Percentiles rank a stretch among this genome's conserved stretches.
Evolutionary conservation across 495 filamentous ascomycete genomes (phyloP).

Genomic region (Daldinia decipiens): DNA sequence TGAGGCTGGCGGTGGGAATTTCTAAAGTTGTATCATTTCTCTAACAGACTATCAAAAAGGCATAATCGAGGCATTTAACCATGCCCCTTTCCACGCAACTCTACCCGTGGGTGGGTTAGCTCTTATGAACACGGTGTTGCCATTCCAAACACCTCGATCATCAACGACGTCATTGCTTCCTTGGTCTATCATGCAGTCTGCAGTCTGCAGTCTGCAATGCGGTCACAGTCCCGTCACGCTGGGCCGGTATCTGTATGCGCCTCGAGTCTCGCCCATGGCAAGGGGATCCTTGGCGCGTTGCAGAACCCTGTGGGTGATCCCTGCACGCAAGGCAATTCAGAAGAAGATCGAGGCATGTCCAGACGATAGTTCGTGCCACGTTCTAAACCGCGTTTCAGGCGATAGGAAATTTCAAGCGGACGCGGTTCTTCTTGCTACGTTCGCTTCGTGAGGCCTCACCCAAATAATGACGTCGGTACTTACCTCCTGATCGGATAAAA

Average conservation of each 20-base stretch:
- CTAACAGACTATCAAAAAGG: background rate
- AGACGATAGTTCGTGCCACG: conserved; percentile 30
- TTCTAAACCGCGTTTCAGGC: conserved; percentile 36
- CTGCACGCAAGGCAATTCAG: conserved; percentile 23
- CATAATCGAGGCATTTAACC: conserved; percentile 16
- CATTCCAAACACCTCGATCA: conserved; percentile 17
- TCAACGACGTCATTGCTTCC: conserved; percentile 16
- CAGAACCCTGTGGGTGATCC: conserved; percentile 29
- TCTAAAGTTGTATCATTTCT: background rate
- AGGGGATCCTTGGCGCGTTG: conserved; percentile 37
- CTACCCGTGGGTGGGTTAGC: background rate
- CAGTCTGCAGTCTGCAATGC: conserved; percentile 13
- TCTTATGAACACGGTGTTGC: conserved; percentile 12
- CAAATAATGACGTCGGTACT: conserved; percentile 24
- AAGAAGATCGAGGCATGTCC: conserved; percentile 32
- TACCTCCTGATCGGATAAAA: conserved; percentile 33
- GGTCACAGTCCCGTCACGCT: conserved; percentile 20
- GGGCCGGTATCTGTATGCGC: conserved; percentile 14
- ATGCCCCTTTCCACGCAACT: conserved; percentile 4
- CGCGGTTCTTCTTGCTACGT: background rate
- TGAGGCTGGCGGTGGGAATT: background rate
- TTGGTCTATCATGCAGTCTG: conserved; percentile 27
- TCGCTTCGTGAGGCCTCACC: conserved; percentile 29
- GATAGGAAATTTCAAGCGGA: conserved; percentile 34
- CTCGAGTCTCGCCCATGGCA: conserved; percentile 16